phyloP scores from a whole-genome alignment of 2,329 filamentous ascomycete genomes.

The Penicillium aurantiogriseum region DNA sequence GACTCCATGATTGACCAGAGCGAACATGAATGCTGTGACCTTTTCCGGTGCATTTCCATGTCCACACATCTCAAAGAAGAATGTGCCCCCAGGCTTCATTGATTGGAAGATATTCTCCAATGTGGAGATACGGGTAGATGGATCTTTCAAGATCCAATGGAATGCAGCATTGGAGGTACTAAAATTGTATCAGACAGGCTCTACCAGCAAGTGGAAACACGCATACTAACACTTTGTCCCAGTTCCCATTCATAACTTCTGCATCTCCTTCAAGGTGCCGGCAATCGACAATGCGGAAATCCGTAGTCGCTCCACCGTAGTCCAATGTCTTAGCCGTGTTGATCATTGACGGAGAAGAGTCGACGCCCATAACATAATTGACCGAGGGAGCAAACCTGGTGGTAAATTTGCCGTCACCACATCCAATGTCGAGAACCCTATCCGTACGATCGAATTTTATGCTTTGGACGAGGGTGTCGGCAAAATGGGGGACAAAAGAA shows the following conservation, averaged over 20 bases:
- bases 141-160: slow-evolving; percentile 9
- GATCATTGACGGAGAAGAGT: slow-evolving; percentile 9
- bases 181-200: not conserved
- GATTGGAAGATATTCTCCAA: slow-evolving; percentile 4
- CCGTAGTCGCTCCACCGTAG: slow-evolving; percentile 1
- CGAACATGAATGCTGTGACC: slow-evolving; percentile 6
- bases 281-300: slow-evolving; percentile 7
- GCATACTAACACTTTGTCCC: slow-evolving; percentile 11
- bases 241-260: slow-evolving; percentile 1
- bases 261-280: not conserved
- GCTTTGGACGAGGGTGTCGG: not conserved
- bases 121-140: slow-evolving; percentile 2
- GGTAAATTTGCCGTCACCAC: slow-evolving; percentile 10
- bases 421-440: slow-evolving; percentile 12
- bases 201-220: not conserved
- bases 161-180: slow-evolving; percentile 9
- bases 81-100: slow-evolving; percentile 6
- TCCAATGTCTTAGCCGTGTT: slow-evolving; percentile 4
- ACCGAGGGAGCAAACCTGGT: not conserved
- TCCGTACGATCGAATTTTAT: slow-evolving; percentile 5
- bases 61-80: slow-evolving; percentile 12
- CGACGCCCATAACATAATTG: slow-evolving; percentile 4
- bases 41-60: slow-evolving; percentile 7
- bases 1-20: slow-evolving; percentile 6
- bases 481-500: slow-evolving; percentile 14